These are phyloP conservation scores for Cytospora paraplurivora DNA, from an alignment of 2,329 filamentous ascomycete species.

Conservation along the genomic window DNA sequence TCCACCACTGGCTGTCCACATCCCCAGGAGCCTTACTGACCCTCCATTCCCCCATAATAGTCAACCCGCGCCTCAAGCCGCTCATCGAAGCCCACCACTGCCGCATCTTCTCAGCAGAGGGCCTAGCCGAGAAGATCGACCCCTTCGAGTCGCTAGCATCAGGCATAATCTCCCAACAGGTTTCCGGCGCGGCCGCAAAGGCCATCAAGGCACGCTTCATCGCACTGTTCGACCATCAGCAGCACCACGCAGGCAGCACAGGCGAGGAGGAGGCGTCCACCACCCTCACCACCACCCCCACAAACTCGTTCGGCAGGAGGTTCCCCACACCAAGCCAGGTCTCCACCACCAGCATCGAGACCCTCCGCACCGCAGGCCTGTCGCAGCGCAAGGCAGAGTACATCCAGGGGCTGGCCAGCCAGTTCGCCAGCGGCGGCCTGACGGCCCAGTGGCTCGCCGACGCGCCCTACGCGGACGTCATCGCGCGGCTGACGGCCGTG, in stretches of 20 bases:
- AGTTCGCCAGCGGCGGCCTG: slow-evolving; percentile 76
- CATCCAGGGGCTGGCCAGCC: slow-evolving; percentile 79
- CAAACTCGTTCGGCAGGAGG: slow-evolving; percentile 25
- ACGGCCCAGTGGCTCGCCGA: slow-evolving; percentile 73
- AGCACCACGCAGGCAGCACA: slow-evolving; percentile 36
- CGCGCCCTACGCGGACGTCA: slow-evolving; percentile 82
- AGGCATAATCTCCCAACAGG: slow-evolving; percentile 95
- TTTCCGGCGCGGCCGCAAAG: slow-evolving; percentile 87
- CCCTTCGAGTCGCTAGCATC: slow-evolving; percentile 82
- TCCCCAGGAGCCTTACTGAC: background rate
- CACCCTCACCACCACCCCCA: slow-evolving; percentile 3
- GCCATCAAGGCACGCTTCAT: slow-evolving; percentile 89
- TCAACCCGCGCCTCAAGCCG: slow-evolving; percentile 71
- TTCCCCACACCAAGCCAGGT: slow-evolving; percentile 83
- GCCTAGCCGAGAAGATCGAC: slow-evolving; percentile 82
- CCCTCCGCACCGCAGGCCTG: slow-evolving; percentile 80
- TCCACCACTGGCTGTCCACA: background rate
- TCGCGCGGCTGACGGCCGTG: slow-evolving; percentile 81
- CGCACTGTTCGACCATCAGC: slow-evolving; percentile 60
- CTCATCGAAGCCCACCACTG: slow-evolving; percentile 77
- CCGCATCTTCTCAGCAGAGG: slow-evolving; percentile 76
- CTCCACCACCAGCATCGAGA: slow-evolving; percentile 60
- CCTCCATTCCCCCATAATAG: slow-evolving; percentile 31
- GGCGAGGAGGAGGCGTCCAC: slow-evolving; percentile 4
- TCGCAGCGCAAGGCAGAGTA: slow-evolving; percentile 97